Evolutionary conservation across 2,329 filamentous ascomycete genomes (phyloP), one percentile per base, ranked within the genome.

Genomic region (Proliferodiscus dingleyae): DNA sequence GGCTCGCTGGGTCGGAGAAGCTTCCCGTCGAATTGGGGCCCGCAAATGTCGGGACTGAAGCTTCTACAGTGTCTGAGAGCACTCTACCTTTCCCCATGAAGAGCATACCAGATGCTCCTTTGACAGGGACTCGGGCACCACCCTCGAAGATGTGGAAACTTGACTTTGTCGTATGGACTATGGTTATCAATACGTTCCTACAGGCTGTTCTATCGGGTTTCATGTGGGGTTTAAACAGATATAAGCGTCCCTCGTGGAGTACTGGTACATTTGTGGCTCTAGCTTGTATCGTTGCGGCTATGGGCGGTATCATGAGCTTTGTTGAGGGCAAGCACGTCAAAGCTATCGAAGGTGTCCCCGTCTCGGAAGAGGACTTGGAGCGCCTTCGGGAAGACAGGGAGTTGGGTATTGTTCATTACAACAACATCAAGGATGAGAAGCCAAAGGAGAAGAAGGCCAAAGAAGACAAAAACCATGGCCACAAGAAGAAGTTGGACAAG

Each of bases 171-270:
- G 73, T 94, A 28, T 90, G 84, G 83, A 74, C 83, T 56, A 89
- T 89, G 67, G 75, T 89, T 3, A 74, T 72, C 69, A 94, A 95
- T 60, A 93, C 88, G 0, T 75, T 90, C 44, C 74, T 93, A 36
- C 89, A 95, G 64, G 74, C 74, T 30, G 74, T 80, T 15, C 73
- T 95, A 2, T 85, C 81, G 7, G 83, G 77, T 3, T 85, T 89
- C 67, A 94, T 95, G 89, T 94, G 87, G 86, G 81, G 78, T 2
- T 71, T 86, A 66, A 85, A 87, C 60, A 72, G 86, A 18, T 83
- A 81, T 58, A 68, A 84, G 18, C 73, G 89, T n/a, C 87, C 89
- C 0, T 77, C 78, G 18, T 94, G 87, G 87, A 77, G 81, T 9
- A 90, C 87, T 0, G 89, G 87, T 1, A 66, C 89, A 0, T 88